Evolutionary conservation across 192 early-diverging fungal species (phyloP).

Genomic region (Linnemannia exigua): DNA sequence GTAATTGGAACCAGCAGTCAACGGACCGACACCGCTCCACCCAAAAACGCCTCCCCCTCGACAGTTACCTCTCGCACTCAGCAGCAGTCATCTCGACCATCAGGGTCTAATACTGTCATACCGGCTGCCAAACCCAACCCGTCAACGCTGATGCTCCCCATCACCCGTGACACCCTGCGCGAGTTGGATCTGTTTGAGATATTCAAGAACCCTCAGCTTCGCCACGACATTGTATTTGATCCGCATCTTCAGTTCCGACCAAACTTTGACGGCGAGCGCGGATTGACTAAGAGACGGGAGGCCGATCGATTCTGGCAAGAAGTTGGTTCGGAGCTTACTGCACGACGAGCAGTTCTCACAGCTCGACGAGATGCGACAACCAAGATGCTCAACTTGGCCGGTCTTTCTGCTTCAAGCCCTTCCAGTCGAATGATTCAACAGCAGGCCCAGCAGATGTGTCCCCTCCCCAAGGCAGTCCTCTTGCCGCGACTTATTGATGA

Average conservation of each 20-base stretch:
- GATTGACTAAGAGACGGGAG: slow-evolving; percentile 71
- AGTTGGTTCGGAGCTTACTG: slow-evolving; percentile 62
- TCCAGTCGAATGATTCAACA: slow-evolving; percentile 67
- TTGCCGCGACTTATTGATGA: slow-evolving; percentile 69
- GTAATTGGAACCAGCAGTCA: not conserved
- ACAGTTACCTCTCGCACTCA: not conserved
- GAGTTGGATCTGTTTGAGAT: slow-evolving; percentile 89
- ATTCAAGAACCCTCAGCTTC: slow-evolving; percentile 85
- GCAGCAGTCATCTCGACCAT: not conserved
- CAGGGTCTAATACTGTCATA: not conserved
- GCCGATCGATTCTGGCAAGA: slow-evolving; percentile 80
- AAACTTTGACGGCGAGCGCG: slow-evolving; percentile 82
- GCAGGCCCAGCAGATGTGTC: slow-evolving; percentile 44
- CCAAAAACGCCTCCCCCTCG: not conserved
- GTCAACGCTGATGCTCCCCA: slow-evolving; percentile 70
- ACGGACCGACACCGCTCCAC: no score
- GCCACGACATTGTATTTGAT: slow-evolving; percentile 93
- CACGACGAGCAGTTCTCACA: slow-evolving; percentile 46
- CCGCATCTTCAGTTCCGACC: slow-evolving; percentile 92
- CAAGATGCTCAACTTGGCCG: slow-evolving; percentile 36
- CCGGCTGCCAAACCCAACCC: not conserved
- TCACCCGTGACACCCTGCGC: slow-evolving; percentile 89
- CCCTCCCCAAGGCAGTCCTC: slow-evolving; percentile 35
- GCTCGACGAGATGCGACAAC: slow-evolving; percentile 58
- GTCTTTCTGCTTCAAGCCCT: slow-evolving; percentile 25